Evolutionary conservation across 2,329 filamentous ascomycete species (phyloP), one percentile per base, ranked within the genome.

Genomic region (Fusarium mexicanum): DNA sequence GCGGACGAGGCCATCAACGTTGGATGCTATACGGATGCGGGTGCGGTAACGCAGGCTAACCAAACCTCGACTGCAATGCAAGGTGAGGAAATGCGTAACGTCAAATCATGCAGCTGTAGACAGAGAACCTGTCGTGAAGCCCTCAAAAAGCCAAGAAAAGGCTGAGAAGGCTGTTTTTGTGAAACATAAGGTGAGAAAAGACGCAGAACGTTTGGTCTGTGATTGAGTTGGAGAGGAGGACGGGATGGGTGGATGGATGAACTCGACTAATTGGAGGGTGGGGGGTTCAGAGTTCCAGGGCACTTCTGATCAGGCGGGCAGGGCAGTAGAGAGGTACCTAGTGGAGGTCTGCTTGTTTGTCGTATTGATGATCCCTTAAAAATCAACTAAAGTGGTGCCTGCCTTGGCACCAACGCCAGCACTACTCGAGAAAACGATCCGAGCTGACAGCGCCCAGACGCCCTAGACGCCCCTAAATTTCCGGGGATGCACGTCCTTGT

Each of bases 101-200:
- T 60, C 43, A 58, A 41, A 60, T 41, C 64, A 64, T 66, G 50
- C 50, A 73, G 67, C 55, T 74, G 67, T 58, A 58, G 54, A 64
- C 51, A 58, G 50, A 61, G 24, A 54, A 44, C 47, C 59, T 64
- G 65, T 58, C 47, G 55, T 60, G 60, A 64, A 68, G 59, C 60
- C 60, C 64, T 59, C 31, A 47, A 35, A 54, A 58, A 60, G 71
- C 71, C 61, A 67, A 67, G 53, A 69, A 48, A 47, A 74, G 72
- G 71, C 71, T 74, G 67, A 61, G 51, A 72, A 74, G 71, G 64
- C 68, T 60, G 63, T 60, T 26, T 41, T 38, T 51, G 72, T 75
- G 72, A 69, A 74, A 75, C 72, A 74, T 72, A 59, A 60, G 68
- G 50, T 51, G 66, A 69, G 67, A 73, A 51, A 67, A 31, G 41